Percentiles rank a stretch among this genome's conserved stretches.
phyloP scores from a whole-genome alignment of 2,329 filamentous ascomycete species.

The Claviceps africana region DNA sequence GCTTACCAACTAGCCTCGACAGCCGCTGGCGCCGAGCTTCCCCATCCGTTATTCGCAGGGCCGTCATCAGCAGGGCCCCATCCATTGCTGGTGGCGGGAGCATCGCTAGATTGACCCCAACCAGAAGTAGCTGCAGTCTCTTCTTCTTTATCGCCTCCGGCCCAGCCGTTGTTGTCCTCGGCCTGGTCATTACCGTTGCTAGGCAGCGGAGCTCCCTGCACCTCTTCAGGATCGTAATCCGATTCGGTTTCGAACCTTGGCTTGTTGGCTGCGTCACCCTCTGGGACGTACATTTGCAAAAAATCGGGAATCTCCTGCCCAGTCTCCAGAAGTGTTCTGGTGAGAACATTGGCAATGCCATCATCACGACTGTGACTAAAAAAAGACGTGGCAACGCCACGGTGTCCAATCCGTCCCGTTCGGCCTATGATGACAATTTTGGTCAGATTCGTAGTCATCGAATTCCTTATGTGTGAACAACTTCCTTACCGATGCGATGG shows the following conservation, averaged over 20 bases:
- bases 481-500: constrained; percentile 69
- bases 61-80: not conserved
- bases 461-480: not conserved
- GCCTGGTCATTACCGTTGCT: constrained; percentile 7
- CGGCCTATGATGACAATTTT: constrained; percentile 43
- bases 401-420: constrained; percentile 83
- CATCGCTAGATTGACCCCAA: not conserved
- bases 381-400: constrained; percentile 76
- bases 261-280: constrained; percentile 31
- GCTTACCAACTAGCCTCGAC: not conserved
- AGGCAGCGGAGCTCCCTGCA: not conserved
- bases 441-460: not conserved
- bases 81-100: not conserved
- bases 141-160: not conserved
- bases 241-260: constrained; percentile 43
- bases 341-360: constrained; percentile 56
- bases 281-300: constrained; percentile 48
- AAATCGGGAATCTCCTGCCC: constrained; percentile 73
- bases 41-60: not conserved
- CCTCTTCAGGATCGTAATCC: constrained; percentile 31
- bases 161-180: constrained; percentile 6
- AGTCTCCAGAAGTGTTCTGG: constrained; percentile 70
- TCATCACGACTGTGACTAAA: constrained; percentile 62
- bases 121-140: constrained; percentile 6
- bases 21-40: not conserved